These are phyloP conservation scores for Borovskyia barvae DNA, from an alignment of 208 protist species.

Conservation along the genomic window DNA sequence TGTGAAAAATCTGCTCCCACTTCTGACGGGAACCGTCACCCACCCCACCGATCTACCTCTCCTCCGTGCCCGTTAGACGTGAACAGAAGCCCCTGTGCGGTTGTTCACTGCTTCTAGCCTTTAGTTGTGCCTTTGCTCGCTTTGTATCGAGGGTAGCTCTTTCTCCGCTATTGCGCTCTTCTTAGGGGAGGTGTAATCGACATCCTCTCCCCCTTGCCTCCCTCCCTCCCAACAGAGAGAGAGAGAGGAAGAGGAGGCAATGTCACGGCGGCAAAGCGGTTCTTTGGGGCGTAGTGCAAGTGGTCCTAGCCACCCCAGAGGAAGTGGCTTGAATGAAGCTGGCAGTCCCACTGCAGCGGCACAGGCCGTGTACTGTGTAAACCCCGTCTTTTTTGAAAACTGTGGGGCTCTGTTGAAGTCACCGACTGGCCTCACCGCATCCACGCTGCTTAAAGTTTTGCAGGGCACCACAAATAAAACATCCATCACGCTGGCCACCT, in stretches of 20 bases:
- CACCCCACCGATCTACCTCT: too few species aligned
- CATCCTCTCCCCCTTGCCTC: too few species aligned
- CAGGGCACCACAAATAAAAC: constrained; percentile 65
- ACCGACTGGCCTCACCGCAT: constrained; percentile 70
- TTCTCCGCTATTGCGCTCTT: too few species aligned
- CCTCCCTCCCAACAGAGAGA: too few species aligned
- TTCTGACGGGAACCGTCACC: too few species aligned
- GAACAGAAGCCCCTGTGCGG: neutral
- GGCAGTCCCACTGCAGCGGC: constrained; percentile 18
- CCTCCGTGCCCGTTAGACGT: neutral
- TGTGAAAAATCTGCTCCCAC: too few species aligned
- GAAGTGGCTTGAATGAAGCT: constrained; percentile 4
- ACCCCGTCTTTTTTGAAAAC: constrained; percentile 81
- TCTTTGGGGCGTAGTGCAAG: constrained; percentile 26
- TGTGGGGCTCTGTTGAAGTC: constrained; percentile 69
- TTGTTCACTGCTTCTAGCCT: too few species aligned
- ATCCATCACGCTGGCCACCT: constrained; percentile 73
- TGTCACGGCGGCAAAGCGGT: constrained; percentile 22
- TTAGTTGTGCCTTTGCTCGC: too few species aligned
- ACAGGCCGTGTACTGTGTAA: constrained; percentile 78
- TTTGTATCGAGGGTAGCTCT: too few species aligned
- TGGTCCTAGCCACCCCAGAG: constrained; percentile 13
- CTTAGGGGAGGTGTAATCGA: too few species aligned
- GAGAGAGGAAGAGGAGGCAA: neutral
- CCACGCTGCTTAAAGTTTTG: constrained; percentile 71